Conservation (phyloP, 2,329 filamentous ascomycete species). For the Sporothrix phasma region DNA sequence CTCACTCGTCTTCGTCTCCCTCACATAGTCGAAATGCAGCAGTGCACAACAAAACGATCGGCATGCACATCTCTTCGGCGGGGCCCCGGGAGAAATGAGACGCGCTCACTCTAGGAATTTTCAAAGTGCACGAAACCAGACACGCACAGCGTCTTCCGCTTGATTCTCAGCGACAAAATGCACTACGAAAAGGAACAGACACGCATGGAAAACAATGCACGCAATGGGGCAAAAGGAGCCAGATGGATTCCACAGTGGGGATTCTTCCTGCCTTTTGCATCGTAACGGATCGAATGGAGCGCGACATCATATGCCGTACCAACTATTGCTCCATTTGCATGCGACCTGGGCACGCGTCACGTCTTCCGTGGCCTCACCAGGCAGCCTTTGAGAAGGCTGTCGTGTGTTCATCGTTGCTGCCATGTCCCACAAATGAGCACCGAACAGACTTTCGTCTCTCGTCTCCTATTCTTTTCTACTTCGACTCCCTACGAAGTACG, state of each 20-base stretch:
- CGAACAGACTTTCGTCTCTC: neutral
- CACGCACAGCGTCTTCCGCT: neutral
- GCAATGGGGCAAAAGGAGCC: neutral
- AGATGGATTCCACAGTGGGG: neutral
- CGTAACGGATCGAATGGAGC: neutral
- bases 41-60: neutral
- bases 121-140: neutral
- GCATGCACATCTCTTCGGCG: neutral
- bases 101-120: neutral
- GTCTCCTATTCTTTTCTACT: neutral
- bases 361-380: neutral
- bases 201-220: neutral
- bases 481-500: neutral
- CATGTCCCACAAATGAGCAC: neutral
- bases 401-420: neutral
- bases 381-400: neutral
- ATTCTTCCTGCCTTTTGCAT: neutral
- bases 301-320: neutral
- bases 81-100: neutral
- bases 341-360: neutral
- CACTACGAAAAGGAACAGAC: neutral
- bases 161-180: neutral
- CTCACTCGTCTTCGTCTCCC: conserved; percentile 1
- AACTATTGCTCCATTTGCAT: neutral
- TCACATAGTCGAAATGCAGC: neutral